These are phyloP conservation scores for Kodamaea plutei DNA, from an alignment of 1,139 yeast species.

Conservation along the genomic window DNA sequence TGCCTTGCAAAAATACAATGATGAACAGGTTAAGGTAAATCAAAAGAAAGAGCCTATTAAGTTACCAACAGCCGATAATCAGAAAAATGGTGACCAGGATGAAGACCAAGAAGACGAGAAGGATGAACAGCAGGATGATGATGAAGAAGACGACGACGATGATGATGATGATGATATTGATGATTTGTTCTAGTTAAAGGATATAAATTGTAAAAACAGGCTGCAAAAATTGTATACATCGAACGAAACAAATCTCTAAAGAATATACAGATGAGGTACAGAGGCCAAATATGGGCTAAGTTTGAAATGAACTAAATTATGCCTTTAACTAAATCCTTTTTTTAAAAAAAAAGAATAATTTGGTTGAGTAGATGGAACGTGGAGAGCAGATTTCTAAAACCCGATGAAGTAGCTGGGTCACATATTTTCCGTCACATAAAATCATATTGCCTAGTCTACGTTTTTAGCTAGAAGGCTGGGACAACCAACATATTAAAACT, in stretches of 20 bases:
- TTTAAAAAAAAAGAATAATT: too few relatives aligned
- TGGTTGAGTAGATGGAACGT: too few relatives aligned
- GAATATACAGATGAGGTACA: too few relatives aligned
- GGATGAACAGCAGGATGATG: constrained; percentile 7
- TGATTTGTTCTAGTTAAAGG: constrained; percentile 13
- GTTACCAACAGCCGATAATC: constrained; percentile 14
- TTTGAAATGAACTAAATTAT: too few relatives aligned
- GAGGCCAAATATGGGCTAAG: too few relatives aligned
- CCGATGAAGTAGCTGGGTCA: too few relatives aligned
- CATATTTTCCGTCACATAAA: too few relatives aligned
- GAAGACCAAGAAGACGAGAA: constrained; percentile 17
- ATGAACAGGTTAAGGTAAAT: constrained; percentile 20
- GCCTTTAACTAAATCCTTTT: too few relatives aligned
- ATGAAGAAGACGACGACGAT: constrained; percentile 17
- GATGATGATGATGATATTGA: constrained; percentile 13
- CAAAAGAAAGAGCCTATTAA: constrained; percentile 14
- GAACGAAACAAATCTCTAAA: background rate
- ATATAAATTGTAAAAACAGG: background rate
- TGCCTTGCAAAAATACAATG: constrained; percentile 47
- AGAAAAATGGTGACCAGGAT: constrained; percentile 17
- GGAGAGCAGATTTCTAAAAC: too few relatives aligned
- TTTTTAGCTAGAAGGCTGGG: too few relatives aligned
- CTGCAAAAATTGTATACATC: background rate
- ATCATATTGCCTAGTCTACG: too few relatives aligned
- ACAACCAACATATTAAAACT: too few relatives aligned